These are phyloP conservation scores for Croton laevigatus DNA, from an alignment of 441 rosid species.

Conservation along the genomic window DNA sequence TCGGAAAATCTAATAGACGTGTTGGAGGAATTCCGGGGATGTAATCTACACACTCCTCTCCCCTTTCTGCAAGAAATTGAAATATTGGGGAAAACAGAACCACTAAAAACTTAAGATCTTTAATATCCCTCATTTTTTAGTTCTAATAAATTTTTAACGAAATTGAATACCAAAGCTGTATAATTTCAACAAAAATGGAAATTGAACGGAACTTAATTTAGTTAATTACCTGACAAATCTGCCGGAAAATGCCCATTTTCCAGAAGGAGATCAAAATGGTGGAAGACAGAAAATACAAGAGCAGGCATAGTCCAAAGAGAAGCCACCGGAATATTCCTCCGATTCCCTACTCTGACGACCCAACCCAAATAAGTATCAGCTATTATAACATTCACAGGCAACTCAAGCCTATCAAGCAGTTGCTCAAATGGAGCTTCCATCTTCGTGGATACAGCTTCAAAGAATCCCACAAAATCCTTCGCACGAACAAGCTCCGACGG, in stretches of 20 bases:
- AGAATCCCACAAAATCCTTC: conserved; percentile 37
- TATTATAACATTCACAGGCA: conserved; percentile 32
- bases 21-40: conserved; percentile 41
- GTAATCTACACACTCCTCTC: conserved; percentile 33
- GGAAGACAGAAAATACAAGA: conserved; percentile 35
- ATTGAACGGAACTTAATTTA: too few species aligned
- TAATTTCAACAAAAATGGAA: too few species aligned
- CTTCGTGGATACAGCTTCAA: conserved; percentile 40
- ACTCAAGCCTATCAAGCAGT: conserved; percentile 41
- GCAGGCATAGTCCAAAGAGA: conserved; percentile 46
- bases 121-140: too few species aligned
- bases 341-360: conserved; percentile 25
- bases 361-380: conserved; percentile 47
- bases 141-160: too few species aligned
- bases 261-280: conserved; percentile 39
- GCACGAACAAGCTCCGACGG: conserved; percentile 61
- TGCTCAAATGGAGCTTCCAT: conserved; percentile 54
- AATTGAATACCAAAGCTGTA: too few species aligned
- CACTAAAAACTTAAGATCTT: too few species aligned
- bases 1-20: conserved; percentile 30
- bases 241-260: conserved; percentile 37
- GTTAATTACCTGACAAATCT: conserved; percentile 29
- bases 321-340: conserved; percentile 53
- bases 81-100: neutral
- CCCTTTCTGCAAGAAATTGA: conserved; percentile 9